Base-by-base conservation (phyloP, 495 filamentous ascomycete genomes). In the Aspergillus ellipticus region DNA sequence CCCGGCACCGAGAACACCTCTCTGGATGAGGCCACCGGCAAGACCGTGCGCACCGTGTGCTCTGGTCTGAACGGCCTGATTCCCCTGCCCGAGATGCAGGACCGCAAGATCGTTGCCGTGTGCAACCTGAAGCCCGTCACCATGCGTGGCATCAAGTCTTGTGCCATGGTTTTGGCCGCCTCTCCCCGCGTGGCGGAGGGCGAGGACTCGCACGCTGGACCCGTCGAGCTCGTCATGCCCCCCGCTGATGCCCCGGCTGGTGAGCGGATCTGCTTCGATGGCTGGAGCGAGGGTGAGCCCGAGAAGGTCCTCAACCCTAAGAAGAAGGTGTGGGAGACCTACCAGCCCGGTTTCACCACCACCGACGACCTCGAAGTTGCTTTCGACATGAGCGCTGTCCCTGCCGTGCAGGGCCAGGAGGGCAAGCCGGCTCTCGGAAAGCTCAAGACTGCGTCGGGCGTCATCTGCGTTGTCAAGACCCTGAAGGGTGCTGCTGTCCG, bases 101-200 rank as follows among this genome's bases (percentile, higher is more conserved):
- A 81, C 65, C 88, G 95, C 64, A 96, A 93, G 78, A 90, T 98
- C 45, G 84, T 97, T 41, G 88, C 89, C 10, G 92, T 98, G 20
- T 95, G 90, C 78, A 98, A 98, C 72, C 79, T 98, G 63, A 98
- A 98, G 82, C 94, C 94, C 10, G 94, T 96, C 60, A 97, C 93
- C 63, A 97, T 98, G 94, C 86, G 95, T 35, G 93, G 95, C 54
- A 89, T 98, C 75, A 96, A 96, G 78, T 94, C 89, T 46, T 82
- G 78, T 33, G 94, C 94, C 54, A 97, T 98, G 95, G 94, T 98
- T 11, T 79, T 98, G 22, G 95, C 95, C 15, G 94, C 94, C 15
- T 97, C 92, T 11, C 94, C 93, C 11, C 75, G 82, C 47, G 73
- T 88, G 29, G 71, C 72, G 6, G 89, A 92, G 63, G 93, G 90